Evolutionary conservation across 352 stramenopile genomes (phyloP), one percentile per base, ranked within the genome.

Genomic region (Phytophthora kernoviae): DNA sequence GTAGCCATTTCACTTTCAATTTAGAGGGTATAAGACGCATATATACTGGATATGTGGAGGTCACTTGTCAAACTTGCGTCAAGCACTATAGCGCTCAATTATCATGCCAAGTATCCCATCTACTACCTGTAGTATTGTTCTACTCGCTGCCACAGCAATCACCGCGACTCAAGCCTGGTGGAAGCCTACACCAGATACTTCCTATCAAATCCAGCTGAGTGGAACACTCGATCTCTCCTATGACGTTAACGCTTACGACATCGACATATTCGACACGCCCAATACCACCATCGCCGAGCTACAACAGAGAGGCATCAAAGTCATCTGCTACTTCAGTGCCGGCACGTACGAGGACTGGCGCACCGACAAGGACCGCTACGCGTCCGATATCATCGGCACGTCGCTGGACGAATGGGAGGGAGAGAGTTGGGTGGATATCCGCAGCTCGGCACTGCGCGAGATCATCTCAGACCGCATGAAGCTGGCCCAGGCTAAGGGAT

Each of bases 251-350:
- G 72, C 67, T 62, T 75, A 74, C 55, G 62, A 78, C 34, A 61
- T 77, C 34, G 73, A 82, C 27, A 68, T 83, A 50, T 77, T 71
- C 58, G 70, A 77, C 40, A 78, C 62, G 34, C 51, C 65, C 22
- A 51, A 50, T 9, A 24, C 32, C 18, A 77, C 67, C 26, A 72
- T 75, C 60, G 48, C 67, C 3, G 33, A 53, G 46, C 64, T 77
- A 2, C 32, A 77, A 18, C 44, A 62, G 48, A 52, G 57, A 27
- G 66, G 51, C 36, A 59, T 68, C 54, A 73, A 72, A 37, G 71
- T 86, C 48, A 64, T 84, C 24, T 84, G 76, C 70, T 88, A 88
- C 72, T 84, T 87, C 45, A 81, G 65, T 43, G 76, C 77, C 5
- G 73, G 79, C 21, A 83, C 70, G 14, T 76, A 79, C 48, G 73